Base-by-base conservation (phyloP, 371 early-diverging fungal species). In the Phascolomyces articulosus region DNA sequence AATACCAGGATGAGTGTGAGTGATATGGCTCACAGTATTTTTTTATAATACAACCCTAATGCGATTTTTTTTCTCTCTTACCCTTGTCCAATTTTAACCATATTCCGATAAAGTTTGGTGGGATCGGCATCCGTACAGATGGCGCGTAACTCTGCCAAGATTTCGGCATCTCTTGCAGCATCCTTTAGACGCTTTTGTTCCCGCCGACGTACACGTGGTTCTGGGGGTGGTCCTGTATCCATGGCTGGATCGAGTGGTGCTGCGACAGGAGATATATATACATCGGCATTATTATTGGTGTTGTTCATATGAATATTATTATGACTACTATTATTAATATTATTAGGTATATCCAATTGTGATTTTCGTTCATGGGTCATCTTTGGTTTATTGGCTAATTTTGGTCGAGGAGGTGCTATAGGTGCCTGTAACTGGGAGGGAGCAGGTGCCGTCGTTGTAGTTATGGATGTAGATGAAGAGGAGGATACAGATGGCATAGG, bases 121-220 rank as follows among this genome's bases (percentile, higher is more conserved):
- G 97, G 97, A 72, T 98, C 96, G 16, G 92, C 93, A 59, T 92
- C 93, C 48, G 91, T 96, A 80, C 96, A 96, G 47, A 98, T 93
- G 0, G 91, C 87, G 69, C 87, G 85, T 40, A 98, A 80, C 49
- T 93, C 88, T 24, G 90, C 91, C 60, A 98, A 87, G n/a, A 98
- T 90, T 62, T 95, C 94, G 53, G 79, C 72, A 55, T 87, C 87
- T 58, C 74, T 78, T 28, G 57, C 58, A 10, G 63, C 63, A 21
- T 65, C 57, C 8, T 55, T 58, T 58, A 28, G 66, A 26, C 53
- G 28, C 55, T 62, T 65, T 18, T 34, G 40, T 28, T 54, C 55
- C 16, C 64, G 60, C 26, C 69, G 48, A 23, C 60, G 41, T 24
- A 65, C 38, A n/a, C 69, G 64, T 9, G 53, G 73, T 64, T 58